Percentiles rank a stretch among this genome's conserved stretches.
Conservation (phyloP, 179 eudicot species). For the Pouteria campechiana region DNA sequence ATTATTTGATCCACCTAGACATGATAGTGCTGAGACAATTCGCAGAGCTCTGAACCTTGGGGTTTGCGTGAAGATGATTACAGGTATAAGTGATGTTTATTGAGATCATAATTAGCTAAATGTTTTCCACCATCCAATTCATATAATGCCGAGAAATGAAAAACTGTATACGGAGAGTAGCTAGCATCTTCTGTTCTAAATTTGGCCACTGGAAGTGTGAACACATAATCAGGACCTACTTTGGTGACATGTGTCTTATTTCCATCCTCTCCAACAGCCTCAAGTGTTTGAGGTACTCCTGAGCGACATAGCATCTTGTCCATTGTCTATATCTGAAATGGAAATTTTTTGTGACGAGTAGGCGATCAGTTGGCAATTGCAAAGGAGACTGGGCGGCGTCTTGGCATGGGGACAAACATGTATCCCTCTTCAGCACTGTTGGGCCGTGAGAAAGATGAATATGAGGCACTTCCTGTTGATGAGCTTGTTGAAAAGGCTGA, state of each 20-base stretch:
- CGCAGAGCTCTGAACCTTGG: slow-evolving; percentile 70
- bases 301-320: neutral
- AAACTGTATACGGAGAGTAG: too few species aligned
- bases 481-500: slow-evolving; percentile 75
- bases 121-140: too few species aligned
- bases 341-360: slow-evolving; percentile 4
- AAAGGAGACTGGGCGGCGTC: slow-evolving; percentile 80
- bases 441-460: slow-evolving; percentile 38
- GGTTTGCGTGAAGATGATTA: slow-evolving; percentile 75
- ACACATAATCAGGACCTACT: neutral
- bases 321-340: neutral
- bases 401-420: slow-evolving; percentile 85
- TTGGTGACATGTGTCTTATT: neutral
- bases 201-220: too few species aligned
- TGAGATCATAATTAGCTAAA: too few species aligned
- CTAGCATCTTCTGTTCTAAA: too few species aligned
- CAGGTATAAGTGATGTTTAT: slow-evolving; percentile 22
- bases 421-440: slow-evolving; percentile 67
- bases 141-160: too few species aligned
- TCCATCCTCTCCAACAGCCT: neutral
- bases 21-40: slow-evolving; percentile 78
- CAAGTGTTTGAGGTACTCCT: neutral
- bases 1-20: slow-evolving; percentile 79
- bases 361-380: slow-evolving; percentile 89
- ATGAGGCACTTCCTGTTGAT: slow-evolving; percentile 52